Evolutionary conservation across 495 filamentous ascomycete genomes (phyloP).

Genomic region (Penicillium psychrofluorescens): DNA sequence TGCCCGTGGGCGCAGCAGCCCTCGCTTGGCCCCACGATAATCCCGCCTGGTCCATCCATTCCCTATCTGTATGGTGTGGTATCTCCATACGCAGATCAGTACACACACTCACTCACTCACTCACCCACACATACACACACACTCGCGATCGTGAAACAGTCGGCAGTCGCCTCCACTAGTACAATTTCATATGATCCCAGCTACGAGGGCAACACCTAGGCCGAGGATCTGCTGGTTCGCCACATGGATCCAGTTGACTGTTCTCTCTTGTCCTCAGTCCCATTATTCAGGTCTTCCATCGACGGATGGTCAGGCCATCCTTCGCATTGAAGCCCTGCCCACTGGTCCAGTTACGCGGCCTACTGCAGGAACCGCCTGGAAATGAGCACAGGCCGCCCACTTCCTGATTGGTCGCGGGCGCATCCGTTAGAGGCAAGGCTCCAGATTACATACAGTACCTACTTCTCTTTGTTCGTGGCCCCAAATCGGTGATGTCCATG

Average conservation of each 20-base stretch:
- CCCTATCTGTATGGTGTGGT: not conserved
- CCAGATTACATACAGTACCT: not conserved
- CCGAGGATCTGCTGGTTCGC: not conserved
- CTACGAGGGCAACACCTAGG: slow-evolving; percentile 8
- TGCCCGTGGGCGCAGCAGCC: too few relatives aligned
- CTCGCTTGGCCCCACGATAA: slow-evolving; percentile 3
- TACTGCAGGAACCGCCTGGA: slow-evolving; percentile 36
- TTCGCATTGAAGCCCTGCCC: too few relatives aligned
- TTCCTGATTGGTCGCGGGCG: slow-evolving; percentile 7
- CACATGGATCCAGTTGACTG: slow-evolving; percentile 5
- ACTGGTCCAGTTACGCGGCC: slow-evolving; percentile 14
- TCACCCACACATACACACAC: too few relatives aligned
- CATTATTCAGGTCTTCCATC: too few relatives aligned
- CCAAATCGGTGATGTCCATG: not conserved
- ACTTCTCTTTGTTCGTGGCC: not conserved
- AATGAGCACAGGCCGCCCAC: too few relatives aligned
- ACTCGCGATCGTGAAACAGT: slow-evolving; percentile 17
- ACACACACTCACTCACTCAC: too few relatives aligned
- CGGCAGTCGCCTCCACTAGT: slow-evolving; percentile 10
- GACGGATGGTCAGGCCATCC: too few relatives aligned
- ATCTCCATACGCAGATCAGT: too few relatives aligned
- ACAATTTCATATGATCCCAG: slow-evolving; percentile 19
- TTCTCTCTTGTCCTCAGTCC: not conserved
- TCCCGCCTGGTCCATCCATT: slow-evolving; percentile 10
- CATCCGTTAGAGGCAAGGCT: slow-evolving; percentile 4